Base-by-base conservation (phyloP, 768 basidiomycete species). In the Ramaria sp. region DNA sequence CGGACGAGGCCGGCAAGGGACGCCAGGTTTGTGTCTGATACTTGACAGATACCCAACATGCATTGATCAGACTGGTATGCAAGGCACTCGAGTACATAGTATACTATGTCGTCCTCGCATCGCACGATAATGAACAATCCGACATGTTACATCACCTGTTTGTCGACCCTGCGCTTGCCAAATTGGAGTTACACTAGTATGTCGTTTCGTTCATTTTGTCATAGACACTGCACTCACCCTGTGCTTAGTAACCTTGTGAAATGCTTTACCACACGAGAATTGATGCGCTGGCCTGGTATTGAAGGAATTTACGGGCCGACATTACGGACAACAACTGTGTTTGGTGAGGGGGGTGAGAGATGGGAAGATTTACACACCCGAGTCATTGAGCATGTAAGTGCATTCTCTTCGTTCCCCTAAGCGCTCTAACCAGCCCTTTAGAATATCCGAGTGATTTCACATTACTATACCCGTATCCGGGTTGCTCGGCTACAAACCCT, bases 241-340 rank as follows among this genome's bases (percentile, higher is more conserved):
- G 49, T 38, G 39, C 41, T n/a, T 63, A 97, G 95, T 64, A 91
- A 93, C 61, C 82, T 98, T 38, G 81, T 93, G 45, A 96, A 96
- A 74, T 92, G 88, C 61, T 97, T 98, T 68, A 84, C 84, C 42
- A 96, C 92, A 0, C 82, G 82, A 53, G 93, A 97, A 65, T 76
- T 98, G 53, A 94, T 96, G 88, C 75, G 94, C 62, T 99, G 96
- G 96, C 91, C 95, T 1, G 90, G 91, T 34, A 93, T 98, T 51
- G 86, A 89, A 66, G 71, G 75, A 1, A 76, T 96, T 24, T 98
- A 96, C 65, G 96, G 95, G 27, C 79, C 84, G 13, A 88, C 84
- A 65, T 69, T 98, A 50, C 81, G 80, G 51, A 78, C 80, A 66
- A 92, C 91, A 1, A 78, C 81, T 10, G 88, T 98, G 5, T 98